Base-by-base conservation (phyloP, 768 basidiomycete genomes). In the Suillus paluster region DNA sequence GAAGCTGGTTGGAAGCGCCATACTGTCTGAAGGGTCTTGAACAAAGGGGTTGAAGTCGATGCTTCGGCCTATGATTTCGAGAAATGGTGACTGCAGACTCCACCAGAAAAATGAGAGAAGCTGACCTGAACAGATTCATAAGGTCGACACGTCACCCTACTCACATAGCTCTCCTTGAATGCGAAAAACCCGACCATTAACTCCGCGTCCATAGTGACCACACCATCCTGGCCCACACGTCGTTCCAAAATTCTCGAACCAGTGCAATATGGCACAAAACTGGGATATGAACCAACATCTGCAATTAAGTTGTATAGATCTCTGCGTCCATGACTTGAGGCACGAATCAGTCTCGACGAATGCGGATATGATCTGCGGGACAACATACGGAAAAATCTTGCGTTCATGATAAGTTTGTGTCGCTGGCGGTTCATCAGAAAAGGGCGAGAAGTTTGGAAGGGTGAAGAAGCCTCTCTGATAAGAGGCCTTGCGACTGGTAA, bases 211-310 rank as follows among this genome's bases (percentile, higher is more conserved):
- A 97, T 86, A 50, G 80, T 77, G 61, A 73, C 79, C 68, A 64
- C 73, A 57, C 70, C 75, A 68, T 77, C 75, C 58, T 72, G 64
- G 70, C 66, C 44, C 65, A 61, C 15, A 34, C 60, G 57, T 62
- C 61, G 67, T 49, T 66, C 56, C 42, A 96, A 78, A 60, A 96
- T 82, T 25, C 84, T 84, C 5, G 94, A 91, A 23, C 79, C 78
- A 14, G 84, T 86, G 78, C 96, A 97, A 74, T 92, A 97, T 7
- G 97, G 97, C 57, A 99, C 80, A 73, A 98, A 99, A 62, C 78
- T 79, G 11, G 87, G 84, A 74, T 99, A 99, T 2, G 92, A 91
- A 17, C 81, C 86, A 30, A 98, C 90, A 75, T 99, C 89, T 15
- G 95, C 85, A 58, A 99, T 94, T 63, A 99, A 76, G 9, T 86